phyloP scores from a whole-genome alignment of 2,329 filamentous ascomycete species.

The Diaporthe sp. region DNA sequence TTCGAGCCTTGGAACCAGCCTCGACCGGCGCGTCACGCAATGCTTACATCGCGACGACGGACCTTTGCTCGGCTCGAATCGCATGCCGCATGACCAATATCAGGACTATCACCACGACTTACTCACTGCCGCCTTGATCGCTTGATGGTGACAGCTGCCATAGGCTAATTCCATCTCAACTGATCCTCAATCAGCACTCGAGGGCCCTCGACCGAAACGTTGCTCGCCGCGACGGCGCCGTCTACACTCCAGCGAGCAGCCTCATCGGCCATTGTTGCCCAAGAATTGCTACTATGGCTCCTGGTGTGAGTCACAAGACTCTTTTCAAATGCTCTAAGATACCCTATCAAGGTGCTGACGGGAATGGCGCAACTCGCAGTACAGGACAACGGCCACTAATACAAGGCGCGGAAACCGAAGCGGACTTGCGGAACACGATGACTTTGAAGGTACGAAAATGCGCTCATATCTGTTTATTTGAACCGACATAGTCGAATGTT shows the following conservation, averaged over 20 bases:
- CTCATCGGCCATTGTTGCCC: neutral
- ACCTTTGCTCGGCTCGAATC: slow-evolving; percentile 22
- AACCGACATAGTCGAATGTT: neutral
- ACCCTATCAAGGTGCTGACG: slow-evolving; percentile 1
- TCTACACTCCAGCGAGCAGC: neutral
- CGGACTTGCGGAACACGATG: slow-evolving; percentile 72
- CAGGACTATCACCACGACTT: neutral
- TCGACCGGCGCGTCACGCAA: slow-evolving; percentile 28
- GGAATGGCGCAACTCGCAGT: slow-evolving; percentile 41
- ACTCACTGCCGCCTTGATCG: neutral
- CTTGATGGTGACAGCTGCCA: neutral
- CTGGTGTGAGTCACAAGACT: slow-evolving; percentile 51
- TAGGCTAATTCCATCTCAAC: neutral
- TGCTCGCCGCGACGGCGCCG: slow-evolving; percentile 20
- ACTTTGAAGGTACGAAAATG: slow-evolving; percentile 66
- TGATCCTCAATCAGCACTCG: neutral
- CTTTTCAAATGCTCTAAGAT: neutral
- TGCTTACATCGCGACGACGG: slow-evolving; percentile 29
- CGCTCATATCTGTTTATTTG: neutral
- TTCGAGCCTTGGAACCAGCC: slow-evolving; percentile 18
- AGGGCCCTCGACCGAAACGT: slow-evolving; percentile 4
- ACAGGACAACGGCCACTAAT: slow-evolving; percentile 51
- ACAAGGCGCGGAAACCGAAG: slow-evolving; percentile 71
- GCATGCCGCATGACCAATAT: neutral
- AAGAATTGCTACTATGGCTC: slow-evolving; percentile 52